phyloP scores from a whole-genome alignment of 495 filamentous ascomycete genomes.

The Lichenothelia convexa region DNA sequence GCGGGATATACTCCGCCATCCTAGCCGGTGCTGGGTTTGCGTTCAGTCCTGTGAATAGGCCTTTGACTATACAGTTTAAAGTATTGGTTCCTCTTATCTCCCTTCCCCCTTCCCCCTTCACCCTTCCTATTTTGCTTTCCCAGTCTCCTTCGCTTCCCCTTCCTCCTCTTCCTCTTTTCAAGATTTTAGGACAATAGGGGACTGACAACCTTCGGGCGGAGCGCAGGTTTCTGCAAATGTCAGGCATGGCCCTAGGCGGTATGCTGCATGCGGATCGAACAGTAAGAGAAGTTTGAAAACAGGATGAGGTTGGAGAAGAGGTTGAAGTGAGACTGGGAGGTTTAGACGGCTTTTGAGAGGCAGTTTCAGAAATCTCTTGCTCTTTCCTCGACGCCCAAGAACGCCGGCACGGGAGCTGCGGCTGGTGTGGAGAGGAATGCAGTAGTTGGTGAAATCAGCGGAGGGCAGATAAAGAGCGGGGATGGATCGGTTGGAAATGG shows the following conservation, averaged over 20 bases:
- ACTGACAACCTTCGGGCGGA: no score
- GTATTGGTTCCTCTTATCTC: conserved; percentile 32
- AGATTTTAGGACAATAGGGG: no score
- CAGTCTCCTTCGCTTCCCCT: no score
- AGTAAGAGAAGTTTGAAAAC: conserved; percentile 48
- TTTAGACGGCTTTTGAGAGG: conserved; percentile 32
- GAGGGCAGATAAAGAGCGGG: no score
- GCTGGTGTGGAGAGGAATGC: no score
- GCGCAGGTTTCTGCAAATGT: conserved; percentile 73
- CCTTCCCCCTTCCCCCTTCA: neutral
- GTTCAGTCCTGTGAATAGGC: conserved; percentile 57
- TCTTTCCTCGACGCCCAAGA: no score
- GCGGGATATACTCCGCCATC: conserved; percentile 39
- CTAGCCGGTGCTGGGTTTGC: conserved; percentile 37
- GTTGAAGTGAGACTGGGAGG: conserved; percentile 39
- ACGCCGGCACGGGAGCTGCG: no score
- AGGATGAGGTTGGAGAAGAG: conserved; percentile 44
- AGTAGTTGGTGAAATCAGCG: no score
- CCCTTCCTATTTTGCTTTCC: neutral
- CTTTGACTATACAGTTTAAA: conserved; percentile 79
- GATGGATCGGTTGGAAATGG: no score
- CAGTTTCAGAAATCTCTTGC: no score
- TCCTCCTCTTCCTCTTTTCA: no score
- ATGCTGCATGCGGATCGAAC: conserved; percentile 69
- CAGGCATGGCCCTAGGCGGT: conserved; percentile 67